Evolutionary conservation across 2,329 filamentous ascomycete genomes (phyloP).

Genomic region (Diaporthe sp.): DNA sequence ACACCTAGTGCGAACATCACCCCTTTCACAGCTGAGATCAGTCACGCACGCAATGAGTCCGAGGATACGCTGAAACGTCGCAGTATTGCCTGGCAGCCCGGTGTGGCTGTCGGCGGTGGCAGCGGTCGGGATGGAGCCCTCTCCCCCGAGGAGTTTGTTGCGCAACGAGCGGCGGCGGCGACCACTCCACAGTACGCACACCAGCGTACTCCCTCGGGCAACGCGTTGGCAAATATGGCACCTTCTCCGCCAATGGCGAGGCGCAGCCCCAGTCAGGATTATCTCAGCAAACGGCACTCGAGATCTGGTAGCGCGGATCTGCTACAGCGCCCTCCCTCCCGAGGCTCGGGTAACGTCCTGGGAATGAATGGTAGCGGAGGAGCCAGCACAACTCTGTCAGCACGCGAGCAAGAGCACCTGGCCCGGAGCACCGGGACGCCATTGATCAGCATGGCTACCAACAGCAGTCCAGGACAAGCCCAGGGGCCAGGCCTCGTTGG

Average conservation of each 20-base stretch:
- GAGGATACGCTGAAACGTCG: slow-evolving; percentile 67
- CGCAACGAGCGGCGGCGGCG: slow-evolving; percentile 76
- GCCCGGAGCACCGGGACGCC: slow-evolving; percentile 84
- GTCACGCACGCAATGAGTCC: slow-evolving; percentile 61
- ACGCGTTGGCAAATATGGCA: slow-evolving; percentile 55
- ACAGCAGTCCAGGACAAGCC: slow-evolving; percentile 59
- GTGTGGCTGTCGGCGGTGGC: slow-evolving; percentile 64
- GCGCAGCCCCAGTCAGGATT: slow-evolving; percentile 56
- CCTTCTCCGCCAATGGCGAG: slow-evolving; percentile 57
- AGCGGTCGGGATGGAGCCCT: slow-evolving; percentile 65
- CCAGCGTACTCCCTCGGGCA: slow-evolving; percentile 69
- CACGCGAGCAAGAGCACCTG: slow-evolving; percentile 90
- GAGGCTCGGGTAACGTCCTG: slow-evolving; percentile 66
- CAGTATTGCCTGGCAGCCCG: slow-evolving; percentile 85
- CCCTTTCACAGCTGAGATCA: slow-evolving; percentile 43
- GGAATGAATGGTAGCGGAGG: slow-evolving; percentile 58
- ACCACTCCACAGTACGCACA: slow-evolving; percentile 70
- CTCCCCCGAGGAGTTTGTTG: slow-evolving; percentile 85
- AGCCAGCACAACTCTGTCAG: slow-evolving; percentile 74
- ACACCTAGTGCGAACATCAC: slow-evolving; percentile 38
- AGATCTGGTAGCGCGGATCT: slow-evolving; percentile 61
- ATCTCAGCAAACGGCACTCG: slow-evolving; percentile 55
- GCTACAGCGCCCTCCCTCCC: slow-evolving; percentile 68
- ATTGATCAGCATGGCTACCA: slow-evolving; percentile 75
- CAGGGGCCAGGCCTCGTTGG: slow-evolving; percentile 77